Percentiles rank a stretch among this genome's conserved stretches.
These are phyloP conservation scores for Fonsecaea multimorphosa DNA, from an alignment of 2,329 filamentous ascomycete genomes.

Conservation along the genomic window DNA sequence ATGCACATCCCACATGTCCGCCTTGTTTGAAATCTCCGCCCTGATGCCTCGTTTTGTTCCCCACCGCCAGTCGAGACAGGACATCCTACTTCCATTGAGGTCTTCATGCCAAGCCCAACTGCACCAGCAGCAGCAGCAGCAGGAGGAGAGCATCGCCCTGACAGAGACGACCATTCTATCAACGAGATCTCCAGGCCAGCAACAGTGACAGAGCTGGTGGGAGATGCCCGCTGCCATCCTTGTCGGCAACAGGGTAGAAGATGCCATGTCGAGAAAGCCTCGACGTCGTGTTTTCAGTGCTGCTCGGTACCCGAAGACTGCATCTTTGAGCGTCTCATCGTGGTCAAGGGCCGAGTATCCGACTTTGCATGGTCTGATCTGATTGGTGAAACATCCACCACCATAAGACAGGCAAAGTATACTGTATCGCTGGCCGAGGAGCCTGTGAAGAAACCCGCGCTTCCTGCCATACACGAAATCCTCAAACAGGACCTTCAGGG, in stretches of 20 bases:
- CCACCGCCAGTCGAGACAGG: too few species aligned
- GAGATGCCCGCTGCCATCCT: background rate
- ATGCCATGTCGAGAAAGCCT: background rate
- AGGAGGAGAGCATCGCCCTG: background rate
- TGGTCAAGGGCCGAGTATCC: background rate
- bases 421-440: background rate
- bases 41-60: too few species aligned
- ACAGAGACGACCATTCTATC: background rate
- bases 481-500: background rate
- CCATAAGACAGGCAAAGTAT: background rate
- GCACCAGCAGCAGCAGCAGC: background rate
- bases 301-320: background rate
- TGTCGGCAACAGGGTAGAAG: background rate
- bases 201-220: background rate
- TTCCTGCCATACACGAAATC: background rate
- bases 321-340: background rate
- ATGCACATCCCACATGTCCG: too few species aligned
- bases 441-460: background rate
- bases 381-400: background rate
- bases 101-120: background rate
- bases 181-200: background rate
- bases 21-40: too few species aligned
- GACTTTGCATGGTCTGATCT: constrained; percentile 2
- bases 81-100: too few species aligned
- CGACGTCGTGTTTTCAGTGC: background rate